Evolutionary conservation across 2,329 filamentous ascomycete genomes (phyloP), one percentile per base, ranked within the genome.

Genomic region (Zymoseptoria pseudotritici): DNA sequence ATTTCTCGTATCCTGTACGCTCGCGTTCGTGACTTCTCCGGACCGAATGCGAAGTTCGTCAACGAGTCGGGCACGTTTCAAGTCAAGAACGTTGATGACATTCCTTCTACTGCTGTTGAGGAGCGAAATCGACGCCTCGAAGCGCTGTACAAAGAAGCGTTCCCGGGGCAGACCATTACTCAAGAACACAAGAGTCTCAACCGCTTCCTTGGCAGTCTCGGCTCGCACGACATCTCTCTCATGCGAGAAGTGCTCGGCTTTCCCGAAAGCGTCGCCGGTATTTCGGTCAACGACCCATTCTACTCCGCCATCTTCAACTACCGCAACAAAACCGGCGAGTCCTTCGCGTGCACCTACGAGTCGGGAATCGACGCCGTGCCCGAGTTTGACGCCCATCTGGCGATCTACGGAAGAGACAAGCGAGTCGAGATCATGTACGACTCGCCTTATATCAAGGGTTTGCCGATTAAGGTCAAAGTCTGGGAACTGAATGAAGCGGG

Each of bases 331-430:
- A 66, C 60, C 2, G 57, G 56, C 36, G 57, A 66, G 42, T 61
- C 64, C 21, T 86, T 84, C 59, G 74, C 80, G 0, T 76, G 84
- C 2, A 76, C 78, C 0, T 87, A 85, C 63, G 84, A 87, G 63
- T 79, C 78, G 0, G 83, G 84, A 0, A 74, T 85, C 21, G 78
- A 82, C 63, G 66, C 69, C 0, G 77, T 87, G 0, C 81, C 83
- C 0, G 65, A 71, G 0, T 83, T 84, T 55, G 82, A 84, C 57
- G 79, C 81, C 0, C 75, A 79, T 51, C 68, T 84, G 6, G 79
- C 79, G 2, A 74, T 86, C 0, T 86, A 83, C 63, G 78, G 78
- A 0, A 68, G 74, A 17, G 73, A 77, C 6, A 86, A 86, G 71
- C 79, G 78, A 0, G 79, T 86, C 0, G 76, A 73, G 1, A 74